phyloP scores from a whole-genome alignment of 129 eudicot genomes.

The Arctium lappa region DNA sequence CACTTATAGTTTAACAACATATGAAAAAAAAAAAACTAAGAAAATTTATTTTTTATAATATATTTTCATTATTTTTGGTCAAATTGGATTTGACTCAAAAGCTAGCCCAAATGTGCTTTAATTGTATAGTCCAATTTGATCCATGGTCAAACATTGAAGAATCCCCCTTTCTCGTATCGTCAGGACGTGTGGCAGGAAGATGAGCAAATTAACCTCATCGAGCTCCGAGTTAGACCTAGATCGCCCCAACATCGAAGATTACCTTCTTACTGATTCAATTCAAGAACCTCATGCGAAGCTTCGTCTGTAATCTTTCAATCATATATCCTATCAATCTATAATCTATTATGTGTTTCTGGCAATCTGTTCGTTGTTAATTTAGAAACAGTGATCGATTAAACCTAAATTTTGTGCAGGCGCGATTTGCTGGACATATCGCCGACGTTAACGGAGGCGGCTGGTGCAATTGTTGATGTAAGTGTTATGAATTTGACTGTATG shows the following conservation, averaged over 20 bases:
- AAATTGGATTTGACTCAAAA: neutral
- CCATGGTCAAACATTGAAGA: conserved; percentile 8
- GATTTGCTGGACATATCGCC: conserved; percentile 90
- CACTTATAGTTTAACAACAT: no score
- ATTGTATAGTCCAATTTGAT: neutral
- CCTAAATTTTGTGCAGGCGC: conserved; percentile 34
- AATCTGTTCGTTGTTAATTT: neutral
- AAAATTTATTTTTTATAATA: neutral
- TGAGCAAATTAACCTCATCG: conserved; percentile 38
- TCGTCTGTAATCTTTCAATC: conserved; percentile 40
- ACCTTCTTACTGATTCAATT: conserved; percentile 64
- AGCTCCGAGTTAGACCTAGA: conserved; percentile 76
- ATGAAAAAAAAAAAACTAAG: no score
- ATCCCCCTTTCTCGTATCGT: conserved; percentile 6
- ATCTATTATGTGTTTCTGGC: neutral
- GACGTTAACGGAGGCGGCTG: conserved; percentile 78
- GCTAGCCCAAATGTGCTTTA: neutral
- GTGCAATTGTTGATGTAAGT: conserved; percentile 83
- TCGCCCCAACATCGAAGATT: conserved; percentile 81
- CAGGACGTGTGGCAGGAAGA: neutral
- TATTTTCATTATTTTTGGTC: neutral
- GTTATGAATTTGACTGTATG: neutral
- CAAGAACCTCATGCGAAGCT: conserved; percentile 66
- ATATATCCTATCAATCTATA: neutral
- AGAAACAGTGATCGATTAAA: neutral